phyloP scores from a whole-genome alignment of 1,139 yeast species.

The Debaryomycetaceae sp. region DNA sequence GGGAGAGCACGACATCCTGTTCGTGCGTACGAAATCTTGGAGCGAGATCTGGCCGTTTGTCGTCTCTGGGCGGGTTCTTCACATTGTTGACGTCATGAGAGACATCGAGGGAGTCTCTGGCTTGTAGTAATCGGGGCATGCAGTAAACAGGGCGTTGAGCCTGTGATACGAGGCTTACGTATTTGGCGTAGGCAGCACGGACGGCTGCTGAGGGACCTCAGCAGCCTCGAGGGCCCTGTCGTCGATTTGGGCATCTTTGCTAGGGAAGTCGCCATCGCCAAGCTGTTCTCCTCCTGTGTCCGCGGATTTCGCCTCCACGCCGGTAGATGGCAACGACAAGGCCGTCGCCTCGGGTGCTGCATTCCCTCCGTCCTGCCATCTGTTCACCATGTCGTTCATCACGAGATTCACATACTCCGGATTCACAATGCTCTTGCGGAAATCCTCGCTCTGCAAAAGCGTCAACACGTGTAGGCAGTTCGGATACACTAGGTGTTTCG shows the following conservation, averaged over 20 bases:
- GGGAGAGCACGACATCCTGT: too few species aligned
- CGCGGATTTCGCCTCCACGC: neutral
- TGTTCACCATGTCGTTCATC: constrained; percentile 73
- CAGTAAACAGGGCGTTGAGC: too few species aligned
- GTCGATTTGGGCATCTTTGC: neutral
- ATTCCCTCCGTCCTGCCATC: constrained; percentile 50
- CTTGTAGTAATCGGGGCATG: too few species aligned
- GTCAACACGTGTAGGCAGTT: constrained; percentile 67
- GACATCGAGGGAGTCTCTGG: too few species aligned
- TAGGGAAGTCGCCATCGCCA: neutral
- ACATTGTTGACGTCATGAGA: too few species aligned
- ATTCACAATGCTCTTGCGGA: constrained; percentile 51
- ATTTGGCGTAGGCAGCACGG: neutral
- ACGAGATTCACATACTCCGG: constrained; percentile 56
- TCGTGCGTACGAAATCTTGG: too few species aligned
- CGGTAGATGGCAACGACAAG: neutral
- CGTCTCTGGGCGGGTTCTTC: too few species aligned
- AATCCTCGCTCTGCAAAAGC: constrained; percentile 53
- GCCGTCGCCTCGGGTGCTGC: neutral
- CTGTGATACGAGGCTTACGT: neutral
- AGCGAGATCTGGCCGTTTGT: too few species aligned
- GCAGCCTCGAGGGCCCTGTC: neutral
- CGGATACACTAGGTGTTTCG: constrained; percentile 67
- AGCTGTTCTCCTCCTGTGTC: neutral
- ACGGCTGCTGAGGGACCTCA: neutral